phyloP scores from a whole-genome alignment of 1,284 basidiomycete species.

The Heterobasidion irregulare region DNA sequence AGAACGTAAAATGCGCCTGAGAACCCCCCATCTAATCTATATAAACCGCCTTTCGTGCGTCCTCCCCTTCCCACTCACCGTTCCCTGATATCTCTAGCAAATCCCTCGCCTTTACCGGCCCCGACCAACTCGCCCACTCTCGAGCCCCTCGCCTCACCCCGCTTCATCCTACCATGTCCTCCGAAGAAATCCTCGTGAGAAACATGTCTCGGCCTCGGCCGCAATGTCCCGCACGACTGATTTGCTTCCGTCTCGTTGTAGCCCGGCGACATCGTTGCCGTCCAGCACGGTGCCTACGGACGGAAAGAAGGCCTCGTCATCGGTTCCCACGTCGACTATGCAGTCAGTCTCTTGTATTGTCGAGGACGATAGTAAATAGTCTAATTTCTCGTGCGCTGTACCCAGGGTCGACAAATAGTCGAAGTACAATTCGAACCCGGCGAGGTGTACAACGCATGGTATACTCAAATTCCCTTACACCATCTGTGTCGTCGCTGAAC shows the following conservation, averaged over 20 bases:
- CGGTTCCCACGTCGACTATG: slow-evolving; percentile 60
- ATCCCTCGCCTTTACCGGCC: neutral
- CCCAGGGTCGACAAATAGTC: slow-evolving; percentile 69
- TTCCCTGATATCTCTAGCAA: slow-evolving; percentile 15
- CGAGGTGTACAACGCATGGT: slow-evolving; percentile 64
- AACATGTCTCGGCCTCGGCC: neutral
- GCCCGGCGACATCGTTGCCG: slow-evolving; percentile 74
- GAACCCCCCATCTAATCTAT: slow-evolving; percentile 23
- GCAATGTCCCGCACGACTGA: neutral
- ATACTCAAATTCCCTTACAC: slow-evolving; percentile 14
- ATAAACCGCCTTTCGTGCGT: slow-evolving; percentile 28
- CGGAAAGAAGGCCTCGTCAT: slow-evolving; percentile 70
- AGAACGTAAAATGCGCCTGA: neutral
- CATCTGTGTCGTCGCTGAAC: neutral
- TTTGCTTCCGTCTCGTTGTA: slow-evolving; percentile 16
- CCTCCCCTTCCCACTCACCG: neutral
- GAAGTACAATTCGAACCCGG: slow-evolving; percentile 69
- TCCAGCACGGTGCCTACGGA: slow-evolving; percentile 53
- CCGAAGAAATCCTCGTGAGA: slow-evolving; percentile 14
- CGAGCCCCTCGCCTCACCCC: neutral
- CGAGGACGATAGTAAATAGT: neutral
- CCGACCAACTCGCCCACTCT: neutral
- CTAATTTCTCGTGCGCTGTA: slow-evolving; percentile 59
- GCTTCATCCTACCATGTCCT: slow-evolving; percentile 13
- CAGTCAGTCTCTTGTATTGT: slow-evolving; percentile 33